Evolutionary conservation across 1,284 basidiomycete species (phyloP), one percentile per base, ranked within the genome.

Genomic region (Cryptococcus neoformans): DNA sequence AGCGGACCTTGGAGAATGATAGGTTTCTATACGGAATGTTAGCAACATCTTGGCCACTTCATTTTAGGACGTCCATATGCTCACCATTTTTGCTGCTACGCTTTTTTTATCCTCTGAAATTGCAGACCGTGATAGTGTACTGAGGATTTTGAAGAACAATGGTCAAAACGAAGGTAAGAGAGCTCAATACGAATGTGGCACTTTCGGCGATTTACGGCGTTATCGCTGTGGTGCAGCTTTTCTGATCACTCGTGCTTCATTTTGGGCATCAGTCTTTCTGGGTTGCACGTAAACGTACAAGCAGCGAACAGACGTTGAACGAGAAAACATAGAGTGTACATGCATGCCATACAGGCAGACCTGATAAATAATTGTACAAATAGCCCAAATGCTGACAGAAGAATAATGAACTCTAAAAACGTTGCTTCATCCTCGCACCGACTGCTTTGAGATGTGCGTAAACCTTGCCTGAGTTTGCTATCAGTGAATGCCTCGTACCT

Each of bases 401-500:
- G n/a, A n/a, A n/a, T n/a, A n/a, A n/a, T n/a, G n/a, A 41, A 51
- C 52, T 49, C 59, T 69, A 82, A 64, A 80, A 80, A 56, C 94
- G 83, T 80, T 96, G 93, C 72, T 89, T 88, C 89, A 96, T 90
- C 60, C 93, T 83, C 64, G 89, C 90, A 71, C 91, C 91, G 54
- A 97, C 90, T 10, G 91, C 93, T 73, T 92, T 84, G 62, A 95
- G 78, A 48, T 90, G 88, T 14, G 91, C 89, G 69, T 97, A 98
- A 1, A 98, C 94, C 73, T 98, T 98, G 66, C 78, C 77, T 78
- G 53, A 38, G 47, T 35, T 11, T 8, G 35, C 17, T 16, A 21
- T 54, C 36, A 47, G 44, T 16, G 44, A 36, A 54, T 37, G 44
- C n/a, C 45, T 8, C 6, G 12, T 44, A 5, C 16, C 11, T 16